These are phyloP conservation scores for Aspergillus sp. DNA, from an alignment of 2,329 filamentous ascomycete species.

Conservation along the genomic window DNA sequence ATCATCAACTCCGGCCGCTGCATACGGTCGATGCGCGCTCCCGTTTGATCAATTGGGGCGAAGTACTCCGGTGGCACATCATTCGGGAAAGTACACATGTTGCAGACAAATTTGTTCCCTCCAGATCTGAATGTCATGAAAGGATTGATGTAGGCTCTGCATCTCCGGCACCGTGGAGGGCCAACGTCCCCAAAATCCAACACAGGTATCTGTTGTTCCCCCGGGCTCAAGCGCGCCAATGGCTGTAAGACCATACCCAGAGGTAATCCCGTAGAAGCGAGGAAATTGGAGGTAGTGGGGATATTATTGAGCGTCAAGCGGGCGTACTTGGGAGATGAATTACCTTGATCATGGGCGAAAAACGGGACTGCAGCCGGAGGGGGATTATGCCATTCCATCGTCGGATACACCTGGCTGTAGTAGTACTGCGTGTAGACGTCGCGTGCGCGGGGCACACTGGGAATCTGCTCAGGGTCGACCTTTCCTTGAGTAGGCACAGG, in stretches of 20 bases:
- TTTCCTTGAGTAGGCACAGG: constrained; percentile 61
- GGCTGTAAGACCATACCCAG: constrained; percentile 86
- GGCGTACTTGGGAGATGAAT: constrained; percentile 89
- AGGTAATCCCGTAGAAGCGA: constrained; percentile 73
- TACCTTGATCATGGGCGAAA: constrained; percentile 92
- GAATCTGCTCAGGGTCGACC: constrained; percentile 86
- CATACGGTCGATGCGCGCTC: constrained; percentile 77
- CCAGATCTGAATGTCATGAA: constrained; percentile 97
- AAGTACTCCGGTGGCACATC: constrained; percentile 92
- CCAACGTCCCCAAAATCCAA: constrained; percentile 90
- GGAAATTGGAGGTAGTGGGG: constrained; percentile 70
- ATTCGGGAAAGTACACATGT: constrained; percentile 95
- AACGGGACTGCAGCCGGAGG: constrained; percentile 84
- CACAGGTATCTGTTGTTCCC: constrained; percentile 81
- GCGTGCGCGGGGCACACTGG: constrained; percentile 78
- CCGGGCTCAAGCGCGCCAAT: constrained; percentile 71
- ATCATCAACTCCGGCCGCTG: constrained; percentile 82
- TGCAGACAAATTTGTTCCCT: constrained; percentile 95
- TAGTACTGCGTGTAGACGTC: constrained; percentile 79
- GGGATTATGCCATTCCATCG: constrained; percentile 87
- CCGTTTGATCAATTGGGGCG: constrained; percentile 78
- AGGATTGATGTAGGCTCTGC: constrained; percentile 94
- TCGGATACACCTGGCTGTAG: constrained; percentile 81
- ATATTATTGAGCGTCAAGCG: constrained; percentile 91
- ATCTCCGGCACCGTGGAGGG: constrained; percentile 84